Percentiles rank a stretch among this genome's conserved stretches.
Evolutionary conservation across 768 basidiomycete species (phyloP).

Genomic region (Tylopilus vinaceipallidus): DNA sequence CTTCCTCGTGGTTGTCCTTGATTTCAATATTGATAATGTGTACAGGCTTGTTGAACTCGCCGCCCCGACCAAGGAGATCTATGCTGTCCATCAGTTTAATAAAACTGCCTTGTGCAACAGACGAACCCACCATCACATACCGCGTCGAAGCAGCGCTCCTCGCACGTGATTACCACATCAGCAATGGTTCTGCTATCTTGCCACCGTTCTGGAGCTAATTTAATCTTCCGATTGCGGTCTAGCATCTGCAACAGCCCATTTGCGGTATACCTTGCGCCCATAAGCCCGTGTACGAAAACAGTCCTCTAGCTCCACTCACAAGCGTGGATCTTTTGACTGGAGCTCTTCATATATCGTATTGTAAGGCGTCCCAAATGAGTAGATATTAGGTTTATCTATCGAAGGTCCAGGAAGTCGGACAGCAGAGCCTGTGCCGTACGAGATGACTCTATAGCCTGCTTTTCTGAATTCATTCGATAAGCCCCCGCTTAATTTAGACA

Average conservation of each 20-base stretch:
- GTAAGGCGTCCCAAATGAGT: slow-evolving; percentile 95
- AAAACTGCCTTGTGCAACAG: slow-evolving; percentile 7
- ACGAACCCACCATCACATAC: slow-evolving; percentile 87
- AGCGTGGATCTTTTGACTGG: slow-evolving; percentile 70
- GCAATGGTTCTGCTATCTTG: slow-evolving; percentile 86
- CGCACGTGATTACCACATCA: slow-evolving; percentile 98
- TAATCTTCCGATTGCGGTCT: slow-evolving; percentile 90
- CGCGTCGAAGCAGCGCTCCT: slow-evolving; percentile 97
- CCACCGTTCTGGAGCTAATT: slow-evolving; percentile 94
- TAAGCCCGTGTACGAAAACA: slow-evolving; percentile 13
- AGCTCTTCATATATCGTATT: slow-evolving; percentile 94
- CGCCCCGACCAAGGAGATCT: slow-evolving; percentile 87
- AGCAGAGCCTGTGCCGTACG: slow-evolving; percentile 94
- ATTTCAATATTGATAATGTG: slow-evolving; percentile 98
- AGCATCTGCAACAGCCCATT: slow-evolving; percentile 96
- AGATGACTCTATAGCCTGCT: slow-evolving; percentile 88
- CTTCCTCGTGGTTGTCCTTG: slow-evolving; percentile 99
- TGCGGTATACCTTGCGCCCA: slow-evolving; percentile 69
- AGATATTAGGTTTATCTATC: slow-evolving; percentile 97
- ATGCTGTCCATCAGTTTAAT: slow-evolving; percentile 12
- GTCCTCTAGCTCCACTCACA: slow-evolving; percentile 52
- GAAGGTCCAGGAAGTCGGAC: slow-evolving; percentile 95
- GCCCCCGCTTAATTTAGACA: not conserved
- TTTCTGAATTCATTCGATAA: slow-evolving; percentile 51
- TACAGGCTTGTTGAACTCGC: slow-evolving; percentile 91